Percentiles rank a stretch among this genome's conserved stretches.
phyloP scores from a whole-genome alignment of 768 basidiomycete genomes.

The Macrolepiota fuliginosa region DNA sequence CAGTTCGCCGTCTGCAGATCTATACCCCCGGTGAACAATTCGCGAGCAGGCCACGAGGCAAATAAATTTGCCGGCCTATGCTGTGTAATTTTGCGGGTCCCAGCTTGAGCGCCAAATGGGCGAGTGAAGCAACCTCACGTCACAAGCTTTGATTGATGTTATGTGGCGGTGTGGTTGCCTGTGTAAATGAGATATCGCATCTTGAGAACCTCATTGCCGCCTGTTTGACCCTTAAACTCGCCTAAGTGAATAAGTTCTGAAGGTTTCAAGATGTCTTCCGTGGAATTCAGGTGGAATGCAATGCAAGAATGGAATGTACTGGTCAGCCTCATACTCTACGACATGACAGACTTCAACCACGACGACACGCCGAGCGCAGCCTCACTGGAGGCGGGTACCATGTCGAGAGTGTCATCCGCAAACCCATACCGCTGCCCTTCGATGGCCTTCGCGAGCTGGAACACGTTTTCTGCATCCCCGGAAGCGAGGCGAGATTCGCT shows the following conservation, averaged over 20 bases:
- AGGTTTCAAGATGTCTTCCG: background rate
- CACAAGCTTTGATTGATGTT: background rate
- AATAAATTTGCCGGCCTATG: background rate
- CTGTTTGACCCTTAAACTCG: background rate
- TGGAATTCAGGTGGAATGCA: background rate
- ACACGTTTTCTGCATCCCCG: slow-evolving; percentile 13
- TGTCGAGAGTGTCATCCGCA: slow-evolving; percentile 10
- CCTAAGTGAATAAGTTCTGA: background rate
- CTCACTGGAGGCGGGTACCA: background rate
- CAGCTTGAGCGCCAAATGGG: background rate
- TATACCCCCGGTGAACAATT: background rate
- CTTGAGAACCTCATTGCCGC: background rate
- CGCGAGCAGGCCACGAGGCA: background rate
- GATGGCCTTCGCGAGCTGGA: slow-evolving; percentile 12
- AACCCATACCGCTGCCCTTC: slow-evolving; percentile 36
- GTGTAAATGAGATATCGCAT: background rate
- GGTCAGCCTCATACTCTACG: background rate
- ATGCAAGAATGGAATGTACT: slow-evolving; percentile 1
- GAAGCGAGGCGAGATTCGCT: slow-evolving; percentile 19
- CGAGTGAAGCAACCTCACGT: background rate
- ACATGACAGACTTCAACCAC: slow-evolving; percentile 18
- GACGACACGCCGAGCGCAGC: slow-evolving; percentile 3
- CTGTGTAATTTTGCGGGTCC: background rate
- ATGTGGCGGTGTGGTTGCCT: background rate
- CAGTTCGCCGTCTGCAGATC: background rate